A percentile compares a stretch with the other conserved stretches of the same genome.
phyloP scores from a whole-genome alignment of 2,329 filamentous ascomycete species.

The Colletotrichum gloeosporioides region DNA sequence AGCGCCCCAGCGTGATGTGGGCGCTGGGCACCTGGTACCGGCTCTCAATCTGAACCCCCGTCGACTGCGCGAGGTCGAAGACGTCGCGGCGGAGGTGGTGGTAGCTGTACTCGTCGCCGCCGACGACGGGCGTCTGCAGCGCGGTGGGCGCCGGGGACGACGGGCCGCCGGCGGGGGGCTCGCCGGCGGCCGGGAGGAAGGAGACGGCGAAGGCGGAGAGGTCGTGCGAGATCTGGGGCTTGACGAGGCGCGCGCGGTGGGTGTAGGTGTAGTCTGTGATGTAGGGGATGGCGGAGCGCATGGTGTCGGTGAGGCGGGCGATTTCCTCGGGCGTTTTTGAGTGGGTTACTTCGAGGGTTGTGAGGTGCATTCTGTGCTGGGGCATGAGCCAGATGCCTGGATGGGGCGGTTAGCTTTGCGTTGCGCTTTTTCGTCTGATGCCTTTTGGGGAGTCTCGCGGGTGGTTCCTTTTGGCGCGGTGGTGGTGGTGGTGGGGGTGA shows the following conservation, averaged over 20 bases:
- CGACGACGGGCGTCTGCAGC: slow-evolving; percentile 36
- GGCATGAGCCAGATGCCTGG: slow-evolving; percentile 89
- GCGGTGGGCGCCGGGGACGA: slow-evolving; percentile 40
- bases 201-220: slow-evolving; percentile 84
- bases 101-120: slow-evolving; percentile 78
- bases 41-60: slow-evolving; percentile 74
- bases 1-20: slow-evolving; percentile 87
- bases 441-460: not conserved
- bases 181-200: slow-evolving; percentile 80
- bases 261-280: slow-evolving; percentile 71
- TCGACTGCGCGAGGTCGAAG: slow-evolving; percentile 63
- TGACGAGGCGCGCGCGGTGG: slow-evolving; percentile 78
- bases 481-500: not conserved
- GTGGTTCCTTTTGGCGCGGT: not conserved
- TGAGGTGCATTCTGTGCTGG: slow-evolving; percentile 78
- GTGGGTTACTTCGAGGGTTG: slow-evolving; percentile 83
- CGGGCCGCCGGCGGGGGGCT: slow-evolving; percentile 48
- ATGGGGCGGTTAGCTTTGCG: not conserved
- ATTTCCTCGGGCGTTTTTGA: slow-evolving; percentile 76
- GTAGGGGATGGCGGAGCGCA: slow-evolving; percentile 60
- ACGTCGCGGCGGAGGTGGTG: slow-evolving; percentile 88
- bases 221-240: slow-evolving; percentile 84
- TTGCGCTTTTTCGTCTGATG: not conserved
- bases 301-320: slow-evolving; percentile 59
- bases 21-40: slow-evolving; percentile 89